A percentile compares a stretch with the other conserved stretches of the same genome.
Evolutionary conservation across 208 protist genomes (phyloP).

Genomic region (Leishmania braziliensis): DNA sequence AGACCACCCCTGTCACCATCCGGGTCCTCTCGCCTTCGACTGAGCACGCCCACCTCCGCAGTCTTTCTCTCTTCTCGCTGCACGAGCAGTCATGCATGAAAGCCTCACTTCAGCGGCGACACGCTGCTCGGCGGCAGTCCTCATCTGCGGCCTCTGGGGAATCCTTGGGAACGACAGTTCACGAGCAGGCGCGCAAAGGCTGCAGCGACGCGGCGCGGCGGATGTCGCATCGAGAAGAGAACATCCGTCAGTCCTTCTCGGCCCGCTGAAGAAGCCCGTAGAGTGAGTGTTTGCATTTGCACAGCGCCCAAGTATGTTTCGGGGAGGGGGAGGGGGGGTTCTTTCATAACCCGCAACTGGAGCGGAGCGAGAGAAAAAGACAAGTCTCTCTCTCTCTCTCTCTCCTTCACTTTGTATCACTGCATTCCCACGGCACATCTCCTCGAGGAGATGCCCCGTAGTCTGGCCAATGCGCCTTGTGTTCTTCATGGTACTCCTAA

Average conservation of each 20-base stretch:
- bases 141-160: constrained; percentile 4
- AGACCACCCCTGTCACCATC: background rate
- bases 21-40: constrained; percentile 19
- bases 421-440: background rate
- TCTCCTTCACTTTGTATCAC: background rate
- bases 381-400: background rate
- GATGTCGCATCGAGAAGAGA: constrained; percentile 74
- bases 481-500: background rate
- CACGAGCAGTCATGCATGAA: constrained; percentile 23
- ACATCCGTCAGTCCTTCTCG: constrained; percentile 71
- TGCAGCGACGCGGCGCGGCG: constrained; percentile 66
- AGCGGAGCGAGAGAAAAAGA: background rate
- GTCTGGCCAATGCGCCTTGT: too few species aligned
- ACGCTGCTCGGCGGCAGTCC: constrained; percentile 14
- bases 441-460: background rate
- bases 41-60: constrained; percentile 34
- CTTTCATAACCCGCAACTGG: background rate
- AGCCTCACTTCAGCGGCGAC: constrained; percentile 15
- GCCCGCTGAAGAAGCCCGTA: constrained; percentile 17
- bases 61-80: constrained; percentile 18
- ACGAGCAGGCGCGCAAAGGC: constrained; percentile 51
- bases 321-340: background rate
- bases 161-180: constrained; percentile 27
- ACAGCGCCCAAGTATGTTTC: background rate
- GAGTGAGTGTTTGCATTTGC: background rate